These are phyloP conservation scores for Phascolomyces articulosus DNA, from an alignment of 371 early-diverging fungal species.

Conservation along the genomic window DNA sequence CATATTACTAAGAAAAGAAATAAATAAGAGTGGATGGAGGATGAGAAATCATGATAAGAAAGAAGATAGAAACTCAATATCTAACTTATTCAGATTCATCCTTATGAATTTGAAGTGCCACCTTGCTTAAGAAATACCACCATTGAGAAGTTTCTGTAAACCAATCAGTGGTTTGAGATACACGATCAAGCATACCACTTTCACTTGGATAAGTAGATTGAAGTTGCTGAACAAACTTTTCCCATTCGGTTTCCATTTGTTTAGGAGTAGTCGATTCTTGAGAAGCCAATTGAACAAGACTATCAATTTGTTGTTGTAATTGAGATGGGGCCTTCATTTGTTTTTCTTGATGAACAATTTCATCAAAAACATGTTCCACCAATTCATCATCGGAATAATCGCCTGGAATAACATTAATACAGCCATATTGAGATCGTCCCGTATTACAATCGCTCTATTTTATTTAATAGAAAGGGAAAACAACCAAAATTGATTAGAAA, in stretches of 20 bases:
- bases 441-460: slow-evolving; percentile 36
- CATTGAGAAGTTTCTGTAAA: background rate
- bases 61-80: too few relatives aligned
- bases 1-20: too few relatives aligned
- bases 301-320: background rate
- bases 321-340: background rate
- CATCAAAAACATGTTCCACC: background rate
- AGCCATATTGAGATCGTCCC: slow-evolving; percentile 44
- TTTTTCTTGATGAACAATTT: background rate
- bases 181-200: background rate
- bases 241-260: background rate
- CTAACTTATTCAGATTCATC: background rate
- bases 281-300: background rate
- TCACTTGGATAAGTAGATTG: background rate
- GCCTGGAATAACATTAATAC: slow-evolving; percentile 39
- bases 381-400: slow-evolving; percentile 27
- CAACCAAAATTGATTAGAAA: background rate
- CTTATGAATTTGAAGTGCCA: background rate
- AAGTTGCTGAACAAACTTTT: background rate
- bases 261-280: background rate
- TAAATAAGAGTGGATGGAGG: too few relatives aligned
- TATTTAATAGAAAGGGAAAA: background rate
- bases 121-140: background rate
- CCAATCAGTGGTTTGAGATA: background rate
- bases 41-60: too few relatives aligned